phyloP scores from a whole-genome alignment of 2,329 filamentous ascomycete genomes.

The Diaporthe sp. region DNA sequence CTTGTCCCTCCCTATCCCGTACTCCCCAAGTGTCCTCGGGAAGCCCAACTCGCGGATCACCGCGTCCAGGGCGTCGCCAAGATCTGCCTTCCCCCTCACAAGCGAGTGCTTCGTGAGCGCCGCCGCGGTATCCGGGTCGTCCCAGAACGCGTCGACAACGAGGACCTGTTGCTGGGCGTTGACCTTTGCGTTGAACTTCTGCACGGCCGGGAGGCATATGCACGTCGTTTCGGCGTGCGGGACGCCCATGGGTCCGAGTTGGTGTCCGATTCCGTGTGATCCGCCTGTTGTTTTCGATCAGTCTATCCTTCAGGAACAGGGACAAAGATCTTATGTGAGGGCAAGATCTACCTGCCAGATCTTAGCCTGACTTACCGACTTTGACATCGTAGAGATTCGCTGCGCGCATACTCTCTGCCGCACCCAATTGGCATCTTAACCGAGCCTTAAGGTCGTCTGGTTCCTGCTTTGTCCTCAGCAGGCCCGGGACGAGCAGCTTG shows the following conservation, averaged over 20 bases:
- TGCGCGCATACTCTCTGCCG: conserved; percentile 58
- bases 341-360: neutral
- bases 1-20: conserved; percentile 57
- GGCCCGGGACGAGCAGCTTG: conserved; percentile 49
- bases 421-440: conserved; percentile 56
- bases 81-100: conserved; percentile 47
- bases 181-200: conserved; percentile 57
- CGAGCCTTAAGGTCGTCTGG: conserved; percentile 51
- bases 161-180: conserved; percentile 51
- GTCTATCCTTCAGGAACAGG: conserved; percentile 21
- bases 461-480: conserved; percentile 51
- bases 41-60: conserved; percentile 60
- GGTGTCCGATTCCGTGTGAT: conserved; percentile 54
- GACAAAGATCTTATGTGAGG: neutral
- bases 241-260: conserved; percentile 44
- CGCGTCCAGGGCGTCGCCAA: conserved; percentile 59
- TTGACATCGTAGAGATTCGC: conserved; percentile 49
- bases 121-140: conserved; percentile 44
- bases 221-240: conserved; percentile 62
- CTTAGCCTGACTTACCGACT: conserved; percentile 35
- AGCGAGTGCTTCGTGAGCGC: conserved; percentile 44
- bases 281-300: conserved; percentile 1
- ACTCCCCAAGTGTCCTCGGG: conserved; percentile 58
- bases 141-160: conserved; percentile 50
- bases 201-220: conserved; percentile 62